Conservation (phyloP, 2,329 filamentous ascomycete genomes). For the Aquanectria penicillioides region DNA sequence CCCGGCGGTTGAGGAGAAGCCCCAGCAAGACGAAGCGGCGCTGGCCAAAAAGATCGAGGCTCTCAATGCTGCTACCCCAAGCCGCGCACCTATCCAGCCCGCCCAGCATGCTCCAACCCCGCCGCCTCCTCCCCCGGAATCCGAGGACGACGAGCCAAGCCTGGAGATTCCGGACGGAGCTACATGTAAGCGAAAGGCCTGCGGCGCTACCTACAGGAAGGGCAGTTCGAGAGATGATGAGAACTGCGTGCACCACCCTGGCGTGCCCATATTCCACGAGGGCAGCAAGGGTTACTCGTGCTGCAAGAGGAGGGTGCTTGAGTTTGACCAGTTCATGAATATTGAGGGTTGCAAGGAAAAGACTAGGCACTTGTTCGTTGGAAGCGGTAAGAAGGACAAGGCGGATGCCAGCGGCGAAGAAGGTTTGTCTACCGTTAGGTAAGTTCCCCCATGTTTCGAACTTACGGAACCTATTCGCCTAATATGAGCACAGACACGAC, state of each 20-base stretch:
- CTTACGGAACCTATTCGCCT: not conserved
- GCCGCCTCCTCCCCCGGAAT: slow-evolving; percentile 75
- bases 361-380: slow-evolving; percentile 84
- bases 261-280: slow-evolving; percentile 93
- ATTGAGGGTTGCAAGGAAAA: slow-evolving; percentile 91
- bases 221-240: slow-evolving; percentile 72
- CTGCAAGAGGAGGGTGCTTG: slow-evolving; percentile 93
- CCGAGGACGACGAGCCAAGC: slow-evolving; percentile 86
- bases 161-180: slow-evolving; percentile 78
- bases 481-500: slow-evolving; percentile 64
- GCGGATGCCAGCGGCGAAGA: slow-evolving; percentile 69
- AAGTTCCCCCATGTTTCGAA: slow-evolving; percentile 38
- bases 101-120: slow-evolving; percentile 60
- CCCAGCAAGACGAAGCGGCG: slow-evolving; percentile 53
- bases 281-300: slow-evolving; percentile 98
- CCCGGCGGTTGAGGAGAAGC: slow-evolving; percentile 69
- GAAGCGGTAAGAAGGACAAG: slow-evolving; percentile 74
- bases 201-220: slow-evolving; percentile 72
- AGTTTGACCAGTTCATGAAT: slow-evolving; percentile 98
- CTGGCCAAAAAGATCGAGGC: slow-evolving; percentile 62
- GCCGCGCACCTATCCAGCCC: slow-evolving; percentile 50
- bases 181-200: slow-evolving; percentile 81
- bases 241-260: slow-evolving; percentile 88
- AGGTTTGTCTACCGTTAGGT: slow-evolving; percentile 81
- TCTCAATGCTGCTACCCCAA: slow-evolving; percentile 58